These are phyloP conservation scores for Arctium minus DNA, from an alignment of 129 eudicot species.

Conservation along the genomic window DNA sequence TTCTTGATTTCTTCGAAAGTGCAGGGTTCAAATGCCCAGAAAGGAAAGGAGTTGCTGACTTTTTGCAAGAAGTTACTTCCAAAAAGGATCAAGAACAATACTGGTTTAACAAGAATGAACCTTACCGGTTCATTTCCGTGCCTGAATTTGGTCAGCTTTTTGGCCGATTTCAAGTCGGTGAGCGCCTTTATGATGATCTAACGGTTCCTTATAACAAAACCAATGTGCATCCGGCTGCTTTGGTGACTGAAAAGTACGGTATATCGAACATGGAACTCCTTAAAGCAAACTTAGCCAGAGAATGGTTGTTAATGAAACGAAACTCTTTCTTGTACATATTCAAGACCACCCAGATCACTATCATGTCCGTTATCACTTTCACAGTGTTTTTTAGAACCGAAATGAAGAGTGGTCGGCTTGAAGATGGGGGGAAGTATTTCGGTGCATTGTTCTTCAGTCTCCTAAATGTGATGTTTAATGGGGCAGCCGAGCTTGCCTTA, in stretches of 20 bases:
- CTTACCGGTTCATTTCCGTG: slow-evolving; percentile 43
- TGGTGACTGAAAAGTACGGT: slow-evolving; percentile 59
- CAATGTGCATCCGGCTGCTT: slow-evolving; percentile 49
- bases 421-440: slow-evolving; percentile 47
- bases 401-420: slow-evolving; percentile 37
- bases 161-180: slow-evolving; percentile 33
- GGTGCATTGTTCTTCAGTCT: slow-evolving; percentile 67
- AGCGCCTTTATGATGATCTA: slow-evolving; percentile 25
- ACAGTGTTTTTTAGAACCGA: slow-evolving; percentile 56
- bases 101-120: slow-evolving; percentile 41
- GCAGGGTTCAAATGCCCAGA: slow-evolving; percentile 62
- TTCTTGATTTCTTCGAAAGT: slow-evolving; percentile 48
- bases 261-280: slow-evolving; percentile 48
- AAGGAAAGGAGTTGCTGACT: slow-evolving; percentile 66
- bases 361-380: slow-evolving; percentile 48
- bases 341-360: slow-evolving; percentile 52
- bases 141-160: slow-evolving; percentile 34
- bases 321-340: slow-evolving; percentile 55
- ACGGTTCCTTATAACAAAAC: slow-evolving; percentile 39
- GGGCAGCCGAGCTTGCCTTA: slow-evolving; percentile 52
- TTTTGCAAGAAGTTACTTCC: slow-evolving; percentile 62
- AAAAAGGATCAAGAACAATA: slow-evolving; percentile 66
- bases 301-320: slow-evolving; percentile 56
- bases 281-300: slow-evolving; percentile 58
- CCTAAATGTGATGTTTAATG: slow-evolving; percentile 60